Evolutionary conservation across 2,329 filamentous ascomycete species (phyloP).

Genomic region (Pseudocercospora vitis): DNA sequence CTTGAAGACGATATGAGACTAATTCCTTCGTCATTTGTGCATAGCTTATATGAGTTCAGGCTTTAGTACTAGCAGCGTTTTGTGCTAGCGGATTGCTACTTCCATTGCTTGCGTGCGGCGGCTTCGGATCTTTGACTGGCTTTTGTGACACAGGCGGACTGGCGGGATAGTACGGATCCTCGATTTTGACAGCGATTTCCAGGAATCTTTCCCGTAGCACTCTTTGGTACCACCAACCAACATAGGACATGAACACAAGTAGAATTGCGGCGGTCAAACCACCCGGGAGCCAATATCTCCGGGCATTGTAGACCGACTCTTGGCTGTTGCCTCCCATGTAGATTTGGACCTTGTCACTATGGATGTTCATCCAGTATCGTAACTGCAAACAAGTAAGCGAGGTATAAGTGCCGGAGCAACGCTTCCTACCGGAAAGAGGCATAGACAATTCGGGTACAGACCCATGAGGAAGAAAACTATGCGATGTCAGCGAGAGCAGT

Average conservation of each 20-base stretch:
- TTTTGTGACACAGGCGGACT: not conserved
- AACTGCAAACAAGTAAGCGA: not conserved
- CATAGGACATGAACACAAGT: not conserved
- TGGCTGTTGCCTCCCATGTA: not conserved
- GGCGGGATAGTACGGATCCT: not conserved
- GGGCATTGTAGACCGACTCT: not conserved
- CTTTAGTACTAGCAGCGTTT: too few species aligned
- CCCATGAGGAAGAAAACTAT: not conserved
- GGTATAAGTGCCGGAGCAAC: not conserved
- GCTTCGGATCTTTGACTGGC: not conserved
- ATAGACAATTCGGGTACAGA: not conserved
- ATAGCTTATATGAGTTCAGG: too few species aligned
- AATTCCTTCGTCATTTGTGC: too few species aligned
- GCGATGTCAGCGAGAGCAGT: not conserved
- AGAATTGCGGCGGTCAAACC: not conserved
- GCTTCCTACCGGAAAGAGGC: not conserved
- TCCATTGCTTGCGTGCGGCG: too few species aligned
- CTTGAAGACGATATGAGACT: too few species aligned
- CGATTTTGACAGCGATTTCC: not conserved
- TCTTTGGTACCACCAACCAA: not conserved
- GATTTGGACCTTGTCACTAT: not conserved
- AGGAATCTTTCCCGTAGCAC: not conserved
- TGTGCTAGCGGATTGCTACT: too few species aligned
- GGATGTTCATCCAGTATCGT: not conserved
- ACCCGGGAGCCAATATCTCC: not conserved